phyloP scores from a whole-genome alignment of 192 early-diverging fungal genomes.

The Coemansia sp. region DNA sequence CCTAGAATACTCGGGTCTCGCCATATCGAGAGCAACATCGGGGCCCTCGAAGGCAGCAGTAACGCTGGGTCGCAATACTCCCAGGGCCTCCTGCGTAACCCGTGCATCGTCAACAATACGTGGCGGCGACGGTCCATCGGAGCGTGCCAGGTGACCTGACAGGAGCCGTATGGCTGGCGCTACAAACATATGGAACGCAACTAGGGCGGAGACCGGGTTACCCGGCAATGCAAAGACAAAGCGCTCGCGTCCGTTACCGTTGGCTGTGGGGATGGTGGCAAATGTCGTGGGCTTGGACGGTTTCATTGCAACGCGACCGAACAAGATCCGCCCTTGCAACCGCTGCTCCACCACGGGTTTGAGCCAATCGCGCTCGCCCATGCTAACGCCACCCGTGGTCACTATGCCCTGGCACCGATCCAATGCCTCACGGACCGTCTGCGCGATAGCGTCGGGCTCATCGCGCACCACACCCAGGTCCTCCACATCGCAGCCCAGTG shows the following conservation, averaged over 20 bases:
- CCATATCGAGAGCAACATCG: conserved; percentile 39
- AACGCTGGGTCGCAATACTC: conserved; percentile 61
- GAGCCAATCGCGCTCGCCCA: conserved; percentile 94
- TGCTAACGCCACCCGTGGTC: conserved; percentile 95
- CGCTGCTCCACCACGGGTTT: conserved; percentile 82
- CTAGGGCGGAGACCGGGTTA: conserved; percentile 90
- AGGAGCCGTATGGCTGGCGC: conserved; percentile 81
- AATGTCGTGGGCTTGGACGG: conserved; percentile 97
- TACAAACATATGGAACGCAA: conserved; percentile 89
- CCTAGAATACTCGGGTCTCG: conserved; percentile 38
- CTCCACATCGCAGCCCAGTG: conserved; percentile 63
- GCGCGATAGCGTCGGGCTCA: conserved; percentile 59
- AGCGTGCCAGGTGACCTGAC: conserved; percentile 58
- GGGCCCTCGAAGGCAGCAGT: conserved; percentile 70
- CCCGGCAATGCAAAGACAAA: conserved; percentile 90
- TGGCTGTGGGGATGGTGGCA: conserved; percentile 61
- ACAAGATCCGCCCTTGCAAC: conserved; percentile 76
- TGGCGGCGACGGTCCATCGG: not conserved
- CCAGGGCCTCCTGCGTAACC: conserved; percentile 8
- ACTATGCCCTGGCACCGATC: conserved; percentile 74
- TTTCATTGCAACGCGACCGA: conserved; percentile 91
- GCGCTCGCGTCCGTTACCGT: conserved; percentile 23
- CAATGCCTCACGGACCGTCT: conserved; percentile 50
- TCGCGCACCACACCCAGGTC: conserved; percentile 80
- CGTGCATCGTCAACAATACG: not conserved